Conservation (phyloP, 805 yeast genomes). For the Danielozyma ontarioensis region DNA sequence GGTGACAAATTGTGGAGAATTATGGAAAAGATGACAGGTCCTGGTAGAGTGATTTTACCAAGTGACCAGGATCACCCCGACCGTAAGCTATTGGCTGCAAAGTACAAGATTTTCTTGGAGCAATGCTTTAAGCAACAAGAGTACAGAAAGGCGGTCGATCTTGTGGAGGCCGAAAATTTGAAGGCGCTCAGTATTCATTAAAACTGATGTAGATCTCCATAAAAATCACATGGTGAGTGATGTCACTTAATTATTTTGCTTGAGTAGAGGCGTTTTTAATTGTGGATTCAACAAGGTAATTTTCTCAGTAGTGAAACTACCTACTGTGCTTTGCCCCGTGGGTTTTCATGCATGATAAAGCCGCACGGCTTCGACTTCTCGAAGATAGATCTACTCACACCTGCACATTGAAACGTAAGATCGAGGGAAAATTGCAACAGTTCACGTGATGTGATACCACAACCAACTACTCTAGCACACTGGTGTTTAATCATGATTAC, state of each 20-base stretch:
- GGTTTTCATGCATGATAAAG: background rate
- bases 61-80: constrained; percentile 53
- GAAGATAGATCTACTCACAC: constrained; percentile 2
- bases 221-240: background rate
- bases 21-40: constrained; percentile 80
- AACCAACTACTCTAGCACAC: no score
- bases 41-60: constrained; percentile 77
- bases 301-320: background rate
- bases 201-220: constrained; percentile 1
- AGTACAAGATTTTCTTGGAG: constrained; percentile 82
- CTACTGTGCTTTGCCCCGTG: background rate
- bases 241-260: background rate
- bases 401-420: background rate
- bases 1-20: constrained; percentile 78
- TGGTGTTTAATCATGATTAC: no score
- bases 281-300: background rate
- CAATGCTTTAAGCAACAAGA: constrained; percentile 78
- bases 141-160: constrained; percentile 67
- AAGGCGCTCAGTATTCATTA: background rate
- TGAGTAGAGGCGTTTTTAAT: background rate
- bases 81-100: constrained; percentile 64
- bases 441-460: constrained; percentile 23
- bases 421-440: constrained; percentile 15
- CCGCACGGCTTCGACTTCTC: constrained; percentile 1
- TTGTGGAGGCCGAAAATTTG: constrained; percentile 24